A percentile compares a stretch with the other conserved stretches of the same genome.
phyloP scores from a whole-genome alignment of 805 yeast genomes.

The Cyberlindnera bimundalis region DNA sequence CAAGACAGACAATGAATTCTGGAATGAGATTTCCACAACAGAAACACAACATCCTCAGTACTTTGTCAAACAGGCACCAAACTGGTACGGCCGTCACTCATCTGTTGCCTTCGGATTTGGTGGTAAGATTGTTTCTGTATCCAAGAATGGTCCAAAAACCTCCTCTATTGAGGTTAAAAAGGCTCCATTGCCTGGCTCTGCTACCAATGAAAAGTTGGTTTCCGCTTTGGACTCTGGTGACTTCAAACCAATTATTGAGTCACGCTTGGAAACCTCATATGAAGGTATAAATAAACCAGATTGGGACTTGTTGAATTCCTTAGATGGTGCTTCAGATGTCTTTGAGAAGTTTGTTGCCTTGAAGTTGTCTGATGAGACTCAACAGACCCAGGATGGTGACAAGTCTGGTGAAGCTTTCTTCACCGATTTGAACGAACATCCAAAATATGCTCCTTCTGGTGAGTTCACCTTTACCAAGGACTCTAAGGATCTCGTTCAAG shows the following conservation, averaged over 20 bases:
- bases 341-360: conserved; percentile 42
- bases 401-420: conserved; percentile 36
- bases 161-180: conserved; percentile 43
- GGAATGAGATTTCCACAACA: conserved; percentile 71
- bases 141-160: conserved; percentile 37
- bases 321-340: conserved; percentile 51
- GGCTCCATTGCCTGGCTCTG: conserved; percentile 34
- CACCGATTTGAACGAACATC: conserved; percentile 31
- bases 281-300: conserved; percentile 49
- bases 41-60: conserved; percentile 73
- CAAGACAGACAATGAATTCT: conserved; percentile 70
- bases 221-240: conserved; percentile 56
- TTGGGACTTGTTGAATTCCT: conserved; percentile 59
- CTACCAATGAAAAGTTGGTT: conserved; percentile 40
- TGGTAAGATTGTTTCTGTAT: conserved; percentile 70
- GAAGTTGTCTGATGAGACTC: conserved; percentile 31
- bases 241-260: conserved; percentile 51
- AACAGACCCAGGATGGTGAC: conserved; percentile 21
- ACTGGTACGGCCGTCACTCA: conserved; percentile 76
- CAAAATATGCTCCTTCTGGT: conserved; percentile 47
- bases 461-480: conserved; percentile 43
- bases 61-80: conserved; percentile 76
- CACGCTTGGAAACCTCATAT: conserved; percentile 42
- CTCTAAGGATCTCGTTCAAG: conserved; percentile 41
- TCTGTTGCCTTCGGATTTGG: conserved; percentile 91